phyloP scores from a whole-genome alignment of 2,329 filamentous ascomycete species.

The Trichophyton simii region DNA sequence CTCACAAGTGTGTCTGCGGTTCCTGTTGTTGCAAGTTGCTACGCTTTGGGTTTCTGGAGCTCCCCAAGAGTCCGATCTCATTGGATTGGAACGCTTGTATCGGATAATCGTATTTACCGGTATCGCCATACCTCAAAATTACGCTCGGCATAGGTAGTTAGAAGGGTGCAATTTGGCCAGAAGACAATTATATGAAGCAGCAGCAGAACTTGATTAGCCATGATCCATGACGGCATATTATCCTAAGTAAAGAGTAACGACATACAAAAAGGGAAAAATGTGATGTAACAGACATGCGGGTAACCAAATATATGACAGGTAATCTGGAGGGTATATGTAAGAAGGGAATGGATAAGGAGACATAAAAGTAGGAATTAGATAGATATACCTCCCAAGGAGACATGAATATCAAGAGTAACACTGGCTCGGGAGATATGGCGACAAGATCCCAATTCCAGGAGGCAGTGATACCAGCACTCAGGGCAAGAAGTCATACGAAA shows the following conservation, averaged over 20 bases:
- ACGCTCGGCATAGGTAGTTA: neutral
- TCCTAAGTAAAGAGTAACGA: neutral
- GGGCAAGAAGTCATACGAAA: neutral
- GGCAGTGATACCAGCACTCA: neutral
- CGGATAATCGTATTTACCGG: neutral
- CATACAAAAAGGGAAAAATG: neutral
- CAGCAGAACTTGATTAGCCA: neutral
- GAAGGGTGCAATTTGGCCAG: neutral
- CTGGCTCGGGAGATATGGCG: neutral
- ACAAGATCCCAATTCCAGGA: neutral
- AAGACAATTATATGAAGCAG: neutral
- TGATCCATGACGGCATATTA: constrained; percentile 2
- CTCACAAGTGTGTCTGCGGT: neutral
- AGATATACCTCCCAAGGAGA: neutral
- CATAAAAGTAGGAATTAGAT: neutral
- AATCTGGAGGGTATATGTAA: neutral
- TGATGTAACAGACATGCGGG: neutral
- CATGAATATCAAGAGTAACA: neutral
- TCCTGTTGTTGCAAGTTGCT: neutral
- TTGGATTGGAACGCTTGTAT: neutral
- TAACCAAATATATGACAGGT: neutral
- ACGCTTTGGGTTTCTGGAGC: neutral
- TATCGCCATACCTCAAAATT: neutral
- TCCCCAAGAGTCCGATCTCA: neutral
- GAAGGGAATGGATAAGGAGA: neutral